Base-by-base conservation (phyloP, 2,329 filamentous ascomycete genomes). In the Verticillium klebahnii region DNA sequence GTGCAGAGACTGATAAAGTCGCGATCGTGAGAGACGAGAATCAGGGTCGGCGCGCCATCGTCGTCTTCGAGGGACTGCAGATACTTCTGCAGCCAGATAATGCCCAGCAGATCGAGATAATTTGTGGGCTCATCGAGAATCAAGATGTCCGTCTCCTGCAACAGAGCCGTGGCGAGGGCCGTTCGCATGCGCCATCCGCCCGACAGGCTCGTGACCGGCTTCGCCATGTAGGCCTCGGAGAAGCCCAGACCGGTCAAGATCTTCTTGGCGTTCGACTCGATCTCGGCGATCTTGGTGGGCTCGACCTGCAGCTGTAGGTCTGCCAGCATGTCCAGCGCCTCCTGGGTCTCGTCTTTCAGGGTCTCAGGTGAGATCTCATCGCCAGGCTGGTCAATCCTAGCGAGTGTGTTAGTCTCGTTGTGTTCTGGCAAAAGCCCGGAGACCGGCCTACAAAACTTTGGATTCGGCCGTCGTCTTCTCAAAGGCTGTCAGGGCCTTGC, bases 111-210 rank as follows among this genome's bases (percentile, higher is more conserved):
- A 69, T 96, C 92, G 1, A 96, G 82, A 70, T 92, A 96, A 70
- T 96, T 96, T 37, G 92, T 96, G 0, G 92, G 92, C 71, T 96
- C 92, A 72, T 96, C 92, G 2, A 96, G 84, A 58, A 96, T 88
- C 62, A 96, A 80, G 2, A 96, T 85, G 66, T 96, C 91, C 0
- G 88, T 85, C 8, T 89, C 85, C 64, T 93, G 89, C 1, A 92
- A 83, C 4, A 96, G 79, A 0, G 86, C 85, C 3, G 80, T 79
- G 2, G 89, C 88, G 0, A 92, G 79, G 62, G 86, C 80, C 32
- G 85, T 85, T 11, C 89, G 84, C 86, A 91, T 92, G 63, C 81
- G 84, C 89, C 89, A 92, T 2, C 89, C 92, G 7, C 92, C 92
- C 0, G 91, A 95, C 2, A 96, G 78, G 39, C 85, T 86, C 1